phyloP scores from a whole-genome alignment of 1,284 basidiomycete species.

The Mycena sp. region DNA sequence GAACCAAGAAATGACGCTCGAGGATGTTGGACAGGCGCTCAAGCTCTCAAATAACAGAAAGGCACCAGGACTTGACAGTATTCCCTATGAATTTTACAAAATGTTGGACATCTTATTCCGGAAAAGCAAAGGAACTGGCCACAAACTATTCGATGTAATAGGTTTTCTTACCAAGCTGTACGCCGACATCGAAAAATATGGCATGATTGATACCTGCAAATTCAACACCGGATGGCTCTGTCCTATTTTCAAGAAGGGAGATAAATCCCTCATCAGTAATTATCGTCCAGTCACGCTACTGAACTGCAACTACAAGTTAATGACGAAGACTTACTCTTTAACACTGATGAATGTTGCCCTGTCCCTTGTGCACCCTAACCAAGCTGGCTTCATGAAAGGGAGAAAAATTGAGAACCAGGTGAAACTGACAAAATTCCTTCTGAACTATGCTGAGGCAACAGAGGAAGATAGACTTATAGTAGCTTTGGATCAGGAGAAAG shows the following conservation, averaged over 20 bases:
- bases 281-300: neutral
- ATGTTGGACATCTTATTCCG: too few species aligned
- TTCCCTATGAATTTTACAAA: too few species aligned
- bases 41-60: neutral
- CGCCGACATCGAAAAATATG: neutral
- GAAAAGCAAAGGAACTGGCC: too few species aligned
- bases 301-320: constrained; percentile 25
- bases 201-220: neutral
- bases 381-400: constrained; percentile 36
- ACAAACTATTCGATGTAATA: too few species aligned
- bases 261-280: constrained; percentile 7
- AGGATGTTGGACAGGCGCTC: neutral
- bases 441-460: constrained; percentile 30
- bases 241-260: constrained; percentile 20
- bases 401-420: constrained; percentile 35
- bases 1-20: neutral
- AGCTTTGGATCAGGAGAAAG: neutral
- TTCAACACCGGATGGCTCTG: constrained; percentile 18
- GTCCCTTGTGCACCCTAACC: constrained; percentile 27
- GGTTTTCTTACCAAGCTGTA: too few species aligned
- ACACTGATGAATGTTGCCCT: constrained; percentile 24
- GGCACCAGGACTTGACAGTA: constrained; percentile 3
- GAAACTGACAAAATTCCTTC: constrained; percentile 27
- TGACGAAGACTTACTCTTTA: constrained; percentile 26
- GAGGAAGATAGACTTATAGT: constrained; percentile 29